Evolutionary conservation across 495 filamentous ascomycete genomes (phyloP).

Genomic region (Pseudomonodictys pantanalensis): DNA sequence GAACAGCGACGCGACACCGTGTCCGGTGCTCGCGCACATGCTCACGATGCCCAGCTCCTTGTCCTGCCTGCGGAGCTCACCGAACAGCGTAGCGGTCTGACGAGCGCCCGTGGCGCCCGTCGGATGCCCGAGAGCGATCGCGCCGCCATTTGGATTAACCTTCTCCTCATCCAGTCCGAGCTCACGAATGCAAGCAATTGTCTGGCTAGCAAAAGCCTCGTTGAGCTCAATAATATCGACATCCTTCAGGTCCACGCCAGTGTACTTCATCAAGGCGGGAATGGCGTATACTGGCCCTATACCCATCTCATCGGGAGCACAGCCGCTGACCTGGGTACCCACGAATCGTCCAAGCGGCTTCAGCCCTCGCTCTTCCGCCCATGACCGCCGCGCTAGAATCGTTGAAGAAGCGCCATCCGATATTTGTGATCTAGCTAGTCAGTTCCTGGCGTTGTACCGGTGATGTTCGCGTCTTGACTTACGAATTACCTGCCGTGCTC

Average conservation of each 20-base stretch:
- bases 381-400: slow-evolving; percentile 26
- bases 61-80: slow-evolving; percentile 24
- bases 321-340: slow-evolving; percentile 27
- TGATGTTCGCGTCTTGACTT: neutral
- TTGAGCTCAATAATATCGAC: slow-evolving; percentile 37
- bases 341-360: slow-evolving; percentile 30
- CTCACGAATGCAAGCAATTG: slow-evolving; percentile 28
- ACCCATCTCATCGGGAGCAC: slow-evolving; percentile 36
- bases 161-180: slow-evolving; percentile 32
- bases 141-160: slow-evolving; percentile 35
- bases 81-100: slow-evolving; percentile 26
- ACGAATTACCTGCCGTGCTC: slow-evolving; percentile 34
- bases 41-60: slow-evolving; percentile 32
- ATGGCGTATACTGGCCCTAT: slow-evolving; percentile 31
- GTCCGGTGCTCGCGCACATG: slow-evolving; percentile 32
- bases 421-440: slow-evolving; percentile 26
- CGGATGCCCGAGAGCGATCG: slow-evolving; percentile 35
- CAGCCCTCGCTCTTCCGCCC: slow-evolving; percentile 29
- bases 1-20: slow-evolving; percentile 28
- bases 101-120: slow-evolving; percentile 30
- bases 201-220: slow-evolving; percentile 37
- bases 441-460: neutral
- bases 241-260: slow-evolving; percentile 29
- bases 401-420: slow-evolving; percentile 33
- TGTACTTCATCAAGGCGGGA: slow-evolving; percentile 30